phyloP scores from a whole-genome alignment of 306 rosid genomes.

The Castanopsis chinensis region DNA sequence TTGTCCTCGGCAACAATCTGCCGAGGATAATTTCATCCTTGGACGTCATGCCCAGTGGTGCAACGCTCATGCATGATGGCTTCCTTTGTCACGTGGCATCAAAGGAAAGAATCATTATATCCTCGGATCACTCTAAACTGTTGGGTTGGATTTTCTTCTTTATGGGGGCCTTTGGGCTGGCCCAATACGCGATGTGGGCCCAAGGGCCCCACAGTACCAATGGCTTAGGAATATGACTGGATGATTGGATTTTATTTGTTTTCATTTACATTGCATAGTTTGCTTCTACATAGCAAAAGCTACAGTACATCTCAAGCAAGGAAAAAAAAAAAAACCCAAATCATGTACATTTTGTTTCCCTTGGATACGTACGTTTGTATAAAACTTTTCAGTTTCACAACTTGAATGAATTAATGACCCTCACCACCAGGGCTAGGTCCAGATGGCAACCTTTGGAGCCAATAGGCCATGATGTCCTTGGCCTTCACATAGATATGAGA shows the following conservation, averaged over 20 bases:
- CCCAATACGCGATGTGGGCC: too few relatives aligned
- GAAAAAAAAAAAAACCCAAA: not conserved
- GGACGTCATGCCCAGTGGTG: too few relatives aligned
- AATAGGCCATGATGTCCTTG: slow-evolving; percentile 21
- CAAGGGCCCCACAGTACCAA: too few relatives aligned
- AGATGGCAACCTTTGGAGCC: slow-evolving; percentile 31
- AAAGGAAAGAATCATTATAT: too few relatives aligned
- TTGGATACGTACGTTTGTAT: not conserved
- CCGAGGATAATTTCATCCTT: too few relatives aligned
- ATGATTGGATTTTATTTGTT: not conserved
- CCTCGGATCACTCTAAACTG: too few relatives aligned
- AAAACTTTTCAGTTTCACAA: not conserved
- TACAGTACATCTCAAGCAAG: not conserved
- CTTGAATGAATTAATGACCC: slow-evolving; percentile 19
- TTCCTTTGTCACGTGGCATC: too few relatives aligned
- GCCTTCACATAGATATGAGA: slow-evolving; percentile 17
- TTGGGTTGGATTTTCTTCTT: too few relatives aligned
- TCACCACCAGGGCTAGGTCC: slow-evolving; percentile 33
- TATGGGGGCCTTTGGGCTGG: too few relatives aligned
- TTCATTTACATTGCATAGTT: not conserved
- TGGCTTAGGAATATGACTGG: not conserved
- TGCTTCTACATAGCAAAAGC: not conserved
- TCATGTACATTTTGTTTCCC: not conserved
- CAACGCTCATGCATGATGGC: too few relatives aligned
- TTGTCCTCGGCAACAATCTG: too few relatives aligned